phyloP scores from a whole-genome alignment of 371 early-diverging fungal genomes.

The Apophysomyces trapeziformis region DNA sequence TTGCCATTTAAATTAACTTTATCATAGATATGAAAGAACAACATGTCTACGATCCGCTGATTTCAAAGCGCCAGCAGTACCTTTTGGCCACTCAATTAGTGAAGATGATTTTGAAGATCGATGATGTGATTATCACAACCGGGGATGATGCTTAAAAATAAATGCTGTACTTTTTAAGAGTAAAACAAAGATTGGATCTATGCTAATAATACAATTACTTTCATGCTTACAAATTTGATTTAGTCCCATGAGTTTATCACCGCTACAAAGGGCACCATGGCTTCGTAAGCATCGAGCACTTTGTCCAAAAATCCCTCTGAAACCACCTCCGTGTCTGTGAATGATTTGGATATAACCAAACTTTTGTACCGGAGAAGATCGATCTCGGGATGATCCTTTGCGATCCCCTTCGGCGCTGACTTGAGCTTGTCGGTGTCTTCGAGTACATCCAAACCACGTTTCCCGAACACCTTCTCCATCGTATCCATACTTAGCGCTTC shows the following conservation, averaged over 20 bases:
- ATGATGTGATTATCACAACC: slow-evolving; percentile 79
- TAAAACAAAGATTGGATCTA: no score
- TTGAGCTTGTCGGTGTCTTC: slow-evolving; percentile 38
- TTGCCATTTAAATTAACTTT: not conserved
- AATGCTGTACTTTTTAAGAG: not conserved
- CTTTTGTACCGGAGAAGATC: slow-evolving; percentile 51
- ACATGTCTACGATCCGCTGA: slow-evolving; percentile 96
- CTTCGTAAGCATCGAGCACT: slow-evolving; percentile 51
- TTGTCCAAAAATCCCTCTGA: slow-evolving; percentile 52
- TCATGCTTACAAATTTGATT: slow-evolving; percentile 19
- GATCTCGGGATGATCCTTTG: slow-evolving; percentile 58
- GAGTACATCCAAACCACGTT: slow-evolving; percentile 43
- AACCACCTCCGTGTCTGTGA: slow-evolving; percentile 49
- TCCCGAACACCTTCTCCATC: slow-evolving; percentile 49
- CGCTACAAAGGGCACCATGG: slow-evolving; percentile 56
- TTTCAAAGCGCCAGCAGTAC: slow-evolving; percentile 97
- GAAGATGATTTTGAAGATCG: slow-evolving; percentile 96
- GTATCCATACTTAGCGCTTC: slow-evolving; percentile 50
- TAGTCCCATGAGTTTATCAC: slow-evolving; percentile 58
- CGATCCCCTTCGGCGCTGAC: slow-evolving; percentile 48
- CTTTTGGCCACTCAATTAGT: slow-evolving; percentile 97
- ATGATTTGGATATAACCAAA: slow-evolving; percentile 46
- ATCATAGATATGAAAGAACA: slow-evolving; percentile 90
- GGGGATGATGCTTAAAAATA: slow-evolving; percentile 1
- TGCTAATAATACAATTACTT: not conserved